Evolutionary conservation across 129 eudicot species (phyloP).

Genomic region (Tagetes erecta): DNA sequence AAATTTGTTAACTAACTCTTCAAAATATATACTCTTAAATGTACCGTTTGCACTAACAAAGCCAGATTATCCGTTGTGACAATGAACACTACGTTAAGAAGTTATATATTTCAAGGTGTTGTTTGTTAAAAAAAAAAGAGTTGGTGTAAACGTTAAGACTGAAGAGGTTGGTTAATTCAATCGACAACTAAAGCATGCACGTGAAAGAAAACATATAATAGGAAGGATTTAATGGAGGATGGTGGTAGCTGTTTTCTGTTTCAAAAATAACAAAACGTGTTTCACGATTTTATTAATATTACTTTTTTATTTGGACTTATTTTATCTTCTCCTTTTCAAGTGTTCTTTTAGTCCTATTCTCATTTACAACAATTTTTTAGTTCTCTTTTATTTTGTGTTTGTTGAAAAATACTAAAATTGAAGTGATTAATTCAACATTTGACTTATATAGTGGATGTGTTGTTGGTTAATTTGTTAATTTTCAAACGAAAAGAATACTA

Average conservation of each 20-base stretch:
- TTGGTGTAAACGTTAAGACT: neutral
- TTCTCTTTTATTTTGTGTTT: neutral
- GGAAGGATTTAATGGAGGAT: conserved; percentile 3
- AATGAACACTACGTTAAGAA: too few relatives aligned
- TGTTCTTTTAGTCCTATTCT: neutral
- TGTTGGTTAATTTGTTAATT: too few relatives aligned
- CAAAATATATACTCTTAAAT: too few relatives aligned
- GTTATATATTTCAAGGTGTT: too few relatives aligned
- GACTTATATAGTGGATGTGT: neutral
- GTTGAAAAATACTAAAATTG: neutral
- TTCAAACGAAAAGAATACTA: too few relatives aligned
- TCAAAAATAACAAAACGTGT: neutral
- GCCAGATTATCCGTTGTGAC: too few relatives aligned
- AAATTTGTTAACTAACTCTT: too few relatives aligned
- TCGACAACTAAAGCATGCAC: neutral
- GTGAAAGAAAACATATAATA: neutral
- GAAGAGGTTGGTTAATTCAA: neutral
- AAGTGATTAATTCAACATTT: neutral
- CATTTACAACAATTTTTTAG: neutral
- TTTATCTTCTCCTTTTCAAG: neutral
- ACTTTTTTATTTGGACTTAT: neutral
- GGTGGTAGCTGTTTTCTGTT: conserved; percentile 1
- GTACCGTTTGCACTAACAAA: too few relatives aligned
- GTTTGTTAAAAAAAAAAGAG: too few relatives aligned
- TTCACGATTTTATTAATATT: neutral